Evolutionary conservation across 2,329 filamentous ascomycete species (phyloP), one percentile per base, ranked within the genome.

Genomic region (Alternaria rosae): DNA sequence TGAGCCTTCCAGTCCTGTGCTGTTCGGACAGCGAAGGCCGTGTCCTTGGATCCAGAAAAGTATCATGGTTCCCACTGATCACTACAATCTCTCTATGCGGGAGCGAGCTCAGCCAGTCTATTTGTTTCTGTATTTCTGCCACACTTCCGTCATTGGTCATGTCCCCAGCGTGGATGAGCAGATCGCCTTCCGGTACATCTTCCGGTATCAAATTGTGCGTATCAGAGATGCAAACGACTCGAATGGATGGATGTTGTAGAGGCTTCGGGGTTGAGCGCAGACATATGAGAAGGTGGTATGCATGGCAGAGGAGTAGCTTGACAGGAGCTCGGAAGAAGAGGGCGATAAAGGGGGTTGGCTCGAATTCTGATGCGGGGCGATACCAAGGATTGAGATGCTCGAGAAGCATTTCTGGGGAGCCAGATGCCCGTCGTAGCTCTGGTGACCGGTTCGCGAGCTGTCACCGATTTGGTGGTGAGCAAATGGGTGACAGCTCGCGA

Each of bases 161-260:
- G 80, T 98, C 94, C 38, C 94, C 94, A 3, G 93, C 92, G 76
- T 97, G 94, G 70, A 98, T 91, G 51, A 98, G 86, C 21, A 97
- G 84, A 77, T 97, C 93, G 58, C 93, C 94, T 10, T 85, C 80
- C 0, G 93, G 93, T 1, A 96, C 84, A n/a, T 83, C 70, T 17
- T 79, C 70, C 8, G 87, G 81, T 10, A 84, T 84, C 43, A 86
- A 84, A 62, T 87, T 88, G 81, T 97, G 94, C 0, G 94, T 97
- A 80, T 97, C 94, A 10, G 93, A 94, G 66, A 97, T 88, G 80
- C 92, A 97, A 66, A 97, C 92, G 25, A 97, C 85, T 62, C 89
- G 89, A 74, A 97, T 87, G 7, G 87, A 81, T 1, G 82, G 82
- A 58, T 82, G 83, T 57, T 82, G 83, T 57, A 88, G 85, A 8